Conservation (phyloP, 1,284 basidiomycete species). For the Xerocomus nothofagi region DNA sequence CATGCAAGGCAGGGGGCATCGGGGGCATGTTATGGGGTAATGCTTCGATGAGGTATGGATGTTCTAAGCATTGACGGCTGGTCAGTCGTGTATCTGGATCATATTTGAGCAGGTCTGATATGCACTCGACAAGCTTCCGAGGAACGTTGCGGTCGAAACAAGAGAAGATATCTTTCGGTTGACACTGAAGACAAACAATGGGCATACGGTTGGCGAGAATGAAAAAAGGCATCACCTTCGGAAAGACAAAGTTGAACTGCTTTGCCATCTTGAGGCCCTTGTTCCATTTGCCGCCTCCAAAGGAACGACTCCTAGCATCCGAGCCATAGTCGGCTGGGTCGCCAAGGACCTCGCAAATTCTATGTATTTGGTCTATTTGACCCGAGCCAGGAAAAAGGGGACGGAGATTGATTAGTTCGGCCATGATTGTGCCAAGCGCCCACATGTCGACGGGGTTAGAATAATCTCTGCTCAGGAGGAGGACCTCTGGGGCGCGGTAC, state of each 20-base stretch:
- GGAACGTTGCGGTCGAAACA: slow-evolving; percentile 84
- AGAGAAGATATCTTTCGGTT: slow-evolving; percentile 73
- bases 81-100: slow-evolving; percentile 87
- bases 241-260: slow-evolving; percentile 86
- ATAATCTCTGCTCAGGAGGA: slow-evolving; percentile 90
- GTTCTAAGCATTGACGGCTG: slow-evolving; percentile 83
- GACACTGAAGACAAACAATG: slow-evolving; percentile 49
- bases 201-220: background rate
- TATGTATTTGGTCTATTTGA: slow-evolving; percentile 91
- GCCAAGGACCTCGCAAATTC: slow-evolving; percentile 91
- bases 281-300: slow-evolving; percentile 90
- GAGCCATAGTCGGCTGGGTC: slow-evolving; percentile 87
- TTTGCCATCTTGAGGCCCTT: slow-evolving; percentile 86
- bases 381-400: slow-evolving; percentile 97
- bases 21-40: slow-evolving; percentile 69
- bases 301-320: slow-evolving; percentile 65
- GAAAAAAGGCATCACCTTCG: slow-evolving; percentile 57
- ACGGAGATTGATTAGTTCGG: slow-evolving; percentile 92
- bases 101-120: slow-evolving; percentile 89
- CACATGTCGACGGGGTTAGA: slow-evolving; percentile 98
- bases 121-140: slow-evolving; percentile 84
- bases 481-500: slow-evolving; percentile 98
- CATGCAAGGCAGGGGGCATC: slow-evolving; percentile 51
- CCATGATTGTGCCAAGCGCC: slow-evolving; percentile 98
- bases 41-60: slow-evolving; percentile 82